Percentiles rank a stretch among this genome's conserved stretches.
phyloP scores from a whole-genome alignment of 2,329 filamentous ascomycete genomes.

The Dactylonectria estremocensis region DNA sequence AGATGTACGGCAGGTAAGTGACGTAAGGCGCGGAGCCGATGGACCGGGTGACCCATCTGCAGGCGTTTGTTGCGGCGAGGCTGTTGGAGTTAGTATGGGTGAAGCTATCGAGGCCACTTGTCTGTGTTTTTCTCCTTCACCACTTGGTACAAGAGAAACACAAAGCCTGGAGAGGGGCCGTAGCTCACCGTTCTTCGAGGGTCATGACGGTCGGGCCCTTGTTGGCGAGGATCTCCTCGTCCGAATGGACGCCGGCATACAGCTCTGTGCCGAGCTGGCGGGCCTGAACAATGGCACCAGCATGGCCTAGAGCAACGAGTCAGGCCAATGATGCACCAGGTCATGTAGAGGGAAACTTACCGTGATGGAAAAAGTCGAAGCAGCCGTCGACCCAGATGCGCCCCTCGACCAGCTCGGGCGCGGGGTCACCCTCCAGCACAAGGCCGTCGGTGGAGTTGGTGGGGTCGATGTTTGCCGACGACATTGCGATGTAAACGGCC shows the following conservation, averaged over 20 bases:
- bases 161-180: neutral
- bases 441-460: conserved; percentile 46
- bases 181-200: conserved; percentile 81
- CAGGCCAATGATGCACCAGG: neutral
- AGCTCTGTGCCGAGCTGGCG: conserved; percentile 91
- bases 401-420: conserved; percentile 72
- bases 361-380: conserved; percentile 99
- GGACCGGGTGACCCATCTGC: conserved; percentile 91
- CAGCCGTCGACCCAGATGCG: conserved; percentile 99
- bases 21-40: conserved; percentile 94
- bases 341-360: conserved; percentile 60
- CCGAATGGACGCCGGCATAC: conserved; percentile 93
- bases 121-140: neutral
- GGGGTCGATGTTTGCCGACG: conserved; percentile 38
- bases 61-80: conserved; percentile 91
- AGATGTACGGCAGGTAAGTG: conserved; percentile 93
- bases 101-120: conserved; percentile 1
- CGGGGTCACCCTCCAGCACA: conserved; percentile 61
- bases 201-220: conserved; percentile 99
- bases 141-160: neutral
- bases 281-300: conserved; percentile 96
- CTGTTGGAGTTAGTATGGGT: conserved; percentile 59
- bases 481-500: conserved; percentile 26
- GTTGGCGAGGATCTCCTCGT: conserved; percentile 95
- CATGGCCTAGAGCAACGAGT: conserved; percentile 78